Conservation (phyloP, 1,284 basidiomycete species). For the Abortiporus biennis region DNA sequence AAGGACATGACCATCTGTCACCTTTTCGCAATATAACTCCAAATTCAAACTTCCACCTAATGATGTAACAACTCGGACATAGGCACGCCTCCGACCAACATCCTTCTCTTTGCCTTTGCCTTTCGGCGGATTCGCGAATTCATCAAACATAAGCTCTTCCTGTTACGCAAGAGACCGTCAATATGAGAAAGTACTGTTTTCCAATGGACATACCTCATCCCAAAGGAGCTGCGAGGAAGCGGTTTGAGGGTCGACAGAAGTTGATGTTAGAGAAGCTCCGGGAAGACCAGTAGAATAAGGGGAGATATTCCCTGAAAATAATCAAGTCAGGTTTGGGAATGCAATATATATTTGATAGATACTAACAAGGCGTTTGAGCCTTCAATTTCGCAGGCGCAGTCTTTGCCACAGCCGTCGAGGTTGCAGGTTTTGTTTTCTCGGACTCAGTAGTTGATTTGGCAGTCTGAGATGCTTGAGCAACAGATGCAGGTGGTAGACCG, state of each 20-base stretch:
- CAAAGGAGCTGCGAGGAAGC: conserved; percentile 78
- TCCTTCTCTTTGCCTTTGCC: conserved; percentile 90
- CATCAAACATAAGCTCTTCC: conserved; percentile 93
- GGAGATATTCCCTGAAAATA: conserved; percentile 77
- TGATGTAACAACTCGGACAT: conserved; percentile 87
- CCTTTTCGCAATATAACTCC: conserved; percentile 90
- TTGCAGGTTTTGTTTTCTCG: conserved; percentile 26
- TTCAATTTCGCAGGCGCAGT: conserved; percentile 44
- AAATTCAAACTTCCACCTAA: conserved; percentile 83
- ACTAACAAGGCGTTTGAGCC: conserved; percentile 59
- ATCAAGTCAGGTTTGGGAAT: conserved; percentile 1
- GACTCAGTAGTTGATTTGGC: conserved; percentile 23
- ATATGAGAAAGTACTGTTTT: not conserved
- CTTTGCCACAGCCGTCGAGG: conserved; percentile 15
- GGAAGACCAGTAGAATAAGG: conserved; percentile 88
- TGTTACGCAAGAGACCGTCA: conserved; percentile 20
- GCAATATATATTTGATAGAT: no score
- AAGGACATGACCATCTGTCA: conserved; percentile 20
- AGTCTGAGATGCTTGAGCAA: conserved; percentile 29
- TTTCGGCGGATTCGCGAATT: conserved; percentile 69
- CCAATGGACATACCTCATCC: conserved; percentile 61
- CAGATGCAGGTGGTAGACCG: conserved; percentile 54
- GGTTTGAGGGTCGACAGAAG: conserved; percentile 79
- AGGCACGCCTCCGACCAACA: conserved; percentile 81
- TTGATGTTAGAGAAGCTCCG: conserved; percentile 92